A percentile compares a stretch with the other conserved stretches of the same genome.
These are phyloP conservation scores for Leucocoprinus leucothites DNA, from an alignment of 768 basidiomycete species.

Conservation along the genomic window DNA sequence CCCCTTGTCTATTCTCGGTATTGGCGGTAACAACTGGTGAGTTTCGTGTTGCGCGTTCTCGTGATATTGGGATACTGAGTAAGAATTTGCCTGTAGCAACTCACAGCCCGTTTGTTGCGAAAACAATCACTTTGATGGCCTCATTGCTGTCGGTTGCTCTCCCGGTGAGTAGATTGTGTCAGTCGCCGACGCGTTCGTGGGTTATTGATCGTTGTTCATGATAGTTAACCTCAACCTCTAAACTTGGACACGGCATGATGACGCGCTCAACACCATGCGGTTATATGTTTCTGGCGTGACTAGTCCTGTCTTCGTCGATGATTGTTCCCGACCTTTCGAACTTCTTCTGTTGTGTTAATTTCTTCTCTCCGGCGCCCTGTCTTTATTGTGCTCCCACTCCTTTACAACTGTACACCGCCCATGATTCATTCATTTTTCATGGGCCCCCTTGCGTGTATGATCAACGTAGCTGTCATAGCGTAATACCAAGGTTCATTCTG, in stretches of 20 bases:
- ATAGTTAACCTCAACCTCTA: slow-evolving; percentile 23
- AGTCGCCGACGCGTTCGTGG: not conserved
- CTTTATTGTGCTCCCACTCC: not conserved
- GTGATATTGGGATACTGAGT: not conserved
- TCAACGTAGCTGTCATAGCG: slow-evolving; percentile 5
- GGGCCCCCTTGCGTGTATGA: slow-evolving; percentile 9
- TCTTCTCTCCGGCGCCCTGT: not conserved
- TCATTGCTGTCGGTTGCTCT: slow-evolving; percentile 40
- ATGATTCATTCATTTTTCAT: slow-evolving; percentile 22
- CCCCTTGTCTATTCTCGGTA: slow-evolving; percentile 27
- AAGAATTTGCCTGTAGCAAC: slow-evolving; percentile 20
- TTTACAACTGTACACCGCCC: slow-evolving; percentile 9
- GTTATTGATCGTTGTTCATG: not conserved
- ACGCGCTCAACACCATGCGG: too few species aligned
- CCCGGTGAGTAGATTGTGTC: slow-evolving; percentile 31
- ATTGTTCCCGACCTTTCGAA: slow-evolving; percentile 14
- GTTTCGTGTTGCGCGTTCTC: slow-evolving; percentile 4
- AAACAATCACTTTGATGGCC: slow-evolving; percentile 40
- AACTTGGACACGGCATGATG: not conserved
- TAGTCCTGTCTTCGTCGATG: too few species aligned
- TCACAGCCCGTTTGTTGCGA: slow-evolving; percentile 45
- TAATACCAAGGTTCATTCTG: slow-evolving; percentile 4
- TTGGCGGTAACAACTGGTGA: slow-evolving; percentile 31
- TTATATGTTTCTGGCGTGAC: too few species aligned
- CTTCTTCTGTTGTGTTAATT: not conserved